Evolutionary conservation across 1,284 basidiomycete species (phyloP).

Genomic region (Trichosporon sp.): DNA sequence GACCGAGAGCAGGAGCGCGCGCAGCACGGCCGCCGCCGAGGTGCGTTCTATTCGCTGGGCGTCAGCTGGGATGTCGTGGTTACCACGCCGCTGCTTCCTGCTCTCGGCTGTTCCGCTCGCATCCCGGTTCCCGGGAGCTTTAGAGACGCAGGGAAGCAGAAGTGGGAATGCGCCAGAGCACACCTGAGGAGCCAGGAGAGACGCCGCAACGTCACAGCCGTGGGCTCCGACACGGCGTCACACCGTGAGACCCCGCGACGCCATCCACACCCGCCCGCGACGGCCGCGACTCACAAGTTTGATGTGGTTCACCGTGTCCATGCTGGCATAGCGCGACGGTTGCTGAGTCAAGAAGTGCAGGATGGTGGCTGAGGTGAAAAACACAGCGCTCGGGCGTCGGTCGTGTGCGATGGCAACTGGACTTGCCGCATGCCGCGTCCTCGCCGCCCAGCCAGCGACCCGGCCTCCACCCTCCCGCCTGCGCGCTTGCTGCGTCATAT

Average conservation of each 20-base stretch:
- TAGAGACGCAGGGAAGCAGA: too few relatives aligned
- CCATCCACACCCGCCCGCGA: not conserved
- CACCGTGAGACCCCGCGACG: not conserved
- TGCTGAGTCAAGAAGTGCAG: not conserved
- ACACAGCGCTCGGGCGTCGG: not conserved
- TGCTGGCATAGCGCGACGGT: constrained; percentile 19
- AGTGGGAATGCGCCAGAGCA: too few relatives aligned
- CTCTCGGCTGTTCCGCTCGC: too few relatives aligned
- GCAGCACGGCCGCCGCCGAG: constrained; percentile 30
- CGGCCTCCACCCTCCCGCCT: not conserved
- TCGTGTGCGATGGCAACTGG: not conserved
- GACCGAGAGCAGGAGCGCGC: constrained; percentile 35
- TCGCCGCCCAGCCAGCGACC: too few relatives aligned
- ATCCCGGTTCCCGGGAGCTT: too few relatives aligned
- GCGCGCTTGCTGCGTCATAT: not conserved
- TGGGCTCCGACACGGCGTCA: not conserved
- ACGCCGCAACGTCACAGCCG: too few relatives aligned
- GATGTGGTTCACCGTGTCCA: constrained; percentile 33
- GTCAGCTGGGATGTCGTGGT: not conserved
- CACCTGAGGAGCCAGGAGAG: too few relatives aligned
- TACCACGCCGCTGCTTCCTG: too few relatives aligned
- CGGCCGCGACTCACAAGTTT: constrained; percentile 20
- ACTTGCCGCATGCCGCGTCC: too few relatives aligned
- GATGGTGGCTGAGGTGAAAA: not conserved
- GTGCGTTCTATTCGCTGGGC: constrained; percentile 26